phyloP scores from a whole-genome alignment of 495 filamentous ascomycete genomes.

The Podospora australis region DNA sequence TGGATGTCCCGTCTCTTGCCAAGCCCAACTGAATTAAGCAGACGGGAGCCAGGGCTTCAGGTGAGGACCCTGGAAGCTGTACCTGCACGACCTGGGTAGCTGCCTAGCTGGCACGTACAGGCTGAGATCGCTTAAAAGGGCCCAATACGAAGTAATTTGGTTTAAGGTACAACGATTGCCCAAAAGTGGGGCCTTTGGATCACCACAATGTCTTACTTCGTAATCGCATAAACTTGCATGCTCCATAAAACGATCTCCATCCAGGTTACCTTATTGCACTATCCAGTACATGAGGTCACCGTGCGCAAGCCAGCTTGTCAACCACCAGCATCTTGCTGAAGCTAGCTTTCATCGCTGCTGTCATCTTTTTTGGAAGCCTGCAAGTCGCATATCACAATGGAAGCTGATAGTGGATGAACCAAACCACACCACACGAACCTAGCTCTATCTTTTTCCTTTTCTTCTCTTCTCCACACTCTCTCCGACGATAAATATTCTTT shows the following conservation, averaged over 20 bases:
- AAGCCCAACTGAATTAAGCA: neutral
- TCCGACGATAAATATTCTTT: neutral
- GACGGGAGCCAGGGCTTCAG: neutral
- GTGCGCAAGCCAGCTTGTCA: slow-evolving; percentile 3
- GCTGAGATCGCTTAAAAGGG: too few species aligned
- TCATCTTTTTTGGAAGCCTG: slow-evolving; percentile 8
- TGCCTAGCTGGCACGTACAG: too few species aligned
- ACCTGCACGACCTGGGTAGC: too few species aligned
- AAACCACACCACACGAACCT: neutral
- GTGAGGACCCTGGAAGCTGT: neutral
- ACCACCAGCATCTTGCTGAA: neutral
- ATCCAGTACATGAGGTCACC: slow-evolving; percentile 15
- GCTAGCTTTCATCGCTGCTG: neutral
- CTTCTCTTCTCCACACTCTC: neutral
- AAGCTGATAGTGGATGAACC: neutral
- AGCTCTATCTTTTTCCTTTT: neutral
- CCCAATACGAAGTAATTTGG: too few species aligned
- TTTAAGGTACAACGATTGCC: too few species aligned
- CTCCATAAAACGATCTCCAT: neutral
- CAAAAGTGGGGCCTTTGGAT: too few species aligned
- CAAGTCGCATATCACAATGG: neutral
- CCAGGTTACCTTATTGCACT: neutral
- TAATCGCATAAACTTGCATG: neutral
- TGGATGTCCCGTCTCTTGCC: too few species aligned
- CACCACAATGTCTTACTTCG: neutral